A percentile compares a stretch with the other conserved stretches of the same genome.
Conservation (phyloP, 2,329 filamentous ascomycete genomes). For the Pseudonectria foliicola region DNA sequence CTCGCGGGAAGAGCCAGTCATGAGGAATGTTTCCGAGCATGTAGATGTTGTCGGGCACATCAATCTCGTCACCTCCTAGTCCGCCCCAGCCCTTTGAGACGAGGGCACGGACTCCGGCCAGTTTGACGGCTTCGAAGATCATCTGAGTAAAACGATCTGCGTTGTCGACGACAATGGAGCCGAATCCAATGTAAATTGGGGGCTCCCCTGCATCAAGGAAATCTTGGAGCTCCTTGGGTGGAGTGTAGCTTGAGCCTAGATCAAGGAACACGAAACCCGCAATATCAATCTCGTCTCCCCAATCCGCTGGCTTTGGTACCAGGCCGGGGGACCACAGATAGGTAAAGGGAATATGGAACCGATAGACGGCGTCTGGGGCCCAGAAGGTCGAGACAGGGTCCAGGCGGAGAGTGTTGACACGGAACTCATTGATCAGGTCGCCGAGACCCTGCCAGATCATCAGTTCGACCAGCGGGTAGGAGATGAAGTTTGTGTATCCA, state of each 20-base stretch:
- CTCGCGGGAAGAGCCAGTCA: conserved; percentile 67
- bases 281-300: conserved; percentile 64
- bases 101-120: conserved; percentile 61
- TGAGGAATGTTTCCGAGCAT: conserved; percentile 70
- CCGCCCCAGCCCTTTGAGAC: conserved; percentile 74
- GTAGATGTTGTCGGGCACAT: conserved; percentile 57
- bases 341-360: conserved; percentile 67
- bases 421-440: conserved; percentile 69
- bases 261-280: conserved; percentile 75
- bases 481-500: conserved; percentile 72
- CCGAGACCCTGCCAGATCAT: conserved; percentile 88
- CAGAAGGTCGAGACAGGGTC: conserved; percentile 70
- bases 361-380: conserved; percentile 67
- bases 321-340: conserved; percentile 65
- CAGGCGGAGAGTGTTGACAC: conserved; percentile 59
- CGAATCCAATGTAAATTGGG: conserved; percentile 70
- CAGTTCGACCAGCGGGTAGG: conserved; percentile 73
- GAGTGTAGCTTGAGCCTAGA: conserved; percentile 53
- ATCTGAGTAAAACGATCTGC: conserved; percentile 60
- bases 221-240: conserved; percentile 45
- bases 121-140: conserved; percentile 62
- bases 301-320: conserved; percentile 60
- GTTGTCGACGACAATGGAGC: conserved; percentile 69
- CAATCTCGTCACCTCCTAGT: conserved; percentile 46
- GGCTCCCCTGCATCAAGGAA: conserved; percentile 51